Percentiles rank a stretch among this genome's conserved stretches.
These are phyloP conservation scores for Suillus cothurnatus DNA, from an alignment of 768 basidiomycete genomes.

Conservation along the genomic window DNA sequence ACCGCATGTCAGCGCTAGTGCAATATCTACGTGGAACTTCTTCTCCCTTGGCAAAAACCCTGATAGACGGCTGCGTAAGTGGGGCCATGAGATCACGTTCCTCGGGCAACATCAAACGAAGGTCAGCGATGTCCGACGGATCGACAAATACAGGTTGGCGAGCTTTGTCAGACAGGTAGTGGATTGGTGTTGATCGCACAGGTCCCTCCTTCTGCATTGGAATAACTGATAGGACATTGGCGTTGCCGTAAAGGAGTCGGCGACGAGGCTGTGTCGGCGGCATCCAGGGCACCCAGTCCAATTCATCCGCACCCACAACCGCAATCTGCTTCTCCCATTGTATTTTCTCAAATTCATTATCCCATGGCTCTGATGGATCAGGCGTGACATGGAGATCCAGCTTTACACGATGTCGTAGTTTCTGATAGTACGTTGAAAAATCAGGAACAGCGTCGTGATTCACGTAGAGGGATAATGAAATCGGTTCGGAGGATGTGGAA, in stretches of 20 bases:
- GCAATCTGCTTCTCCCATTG: constrained; percentile 24
- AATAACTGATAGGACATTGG: neutral
- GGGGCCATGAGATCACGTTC: constrained; percentile 2
- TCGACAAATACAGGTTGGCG: constrained; percentile 23
- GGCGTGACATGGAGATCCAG: neutral
- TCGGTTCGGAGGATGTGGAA: constrained; percentile 1
- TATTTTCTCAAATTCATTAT: constrained; percentile 9
- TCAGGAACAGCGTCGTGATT: neutral
- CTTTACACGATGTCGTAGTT: neutral
- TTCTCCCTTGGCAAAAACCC: constrained; percentile 19
- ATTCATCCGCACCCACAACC: neutral
- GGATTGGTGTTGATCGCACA: neutral
- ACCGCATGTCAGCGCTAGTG: too few relatives aligned
- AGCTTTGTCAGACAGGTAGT: constrained; percentile 22
- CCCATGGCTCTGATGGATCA: constrained; percentile 10
- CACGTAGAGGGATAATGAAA: neutral
- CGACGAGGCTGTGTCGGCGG: constrained; percentile 9
- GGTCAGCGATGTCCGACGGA: neutral
- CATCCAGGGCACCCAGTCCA: constrained; percentile 5
- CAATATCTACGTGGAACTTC: constrained; percentile 3
- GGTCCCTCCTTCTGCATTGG: neutral
- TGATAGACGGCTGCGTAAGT: constrained; percentile 6
- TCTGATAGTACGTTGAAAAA: constrained; percentile 7
- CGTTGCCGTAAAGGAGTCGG: neutral
- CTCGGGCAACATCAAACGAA: constrained; percentile 11